Percentiles rank a stretch among this genome's conserved stretches.
These are phyloP conservation scores for Petunia secreta DNA, from an alignment of 257 asterid species.

Conservation along the genomic window DNA sequence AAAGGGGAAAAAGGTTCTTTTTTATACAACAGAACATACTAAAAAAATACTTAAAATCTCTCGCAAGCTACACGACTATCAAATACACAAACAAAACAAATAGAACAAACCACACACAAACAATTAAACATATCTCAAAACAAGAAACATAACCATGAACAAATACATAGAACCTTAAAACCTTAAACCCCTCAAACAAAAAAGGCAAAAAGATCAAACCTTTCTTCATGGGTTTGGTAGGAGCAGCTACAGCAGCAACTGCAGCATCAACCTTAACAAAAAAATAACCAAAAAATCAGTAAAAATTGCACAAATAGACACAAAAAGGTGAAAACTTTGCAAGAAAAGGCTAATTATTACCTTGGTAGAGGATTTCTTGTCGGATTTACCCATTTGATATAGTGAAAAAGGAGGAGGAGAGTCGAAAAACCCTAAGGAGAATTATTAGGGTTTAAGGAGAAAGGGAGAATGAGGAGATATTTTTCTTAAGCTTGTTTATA, in stretches of 20 bases:
- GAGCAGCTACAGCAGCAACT: slow-evolving; percentile 34
- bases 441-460: slow-evolving; percentile 35
- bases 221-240: slow-evolving; percentile 58
- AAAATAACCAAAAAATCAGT: background rate
- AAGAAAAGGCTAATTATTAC: slow-evolving; percentile 16
- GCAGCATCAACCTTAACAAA: slow-evolving; percentile 40
- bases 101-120: no score
- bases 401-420: background rate
- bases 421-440: slow-evolving; percentile 33
- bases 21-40: no score
- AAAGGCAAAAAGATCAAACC: slow-evolving; percentile 32
- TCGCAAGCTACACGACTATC: no score
- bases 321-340: background rate
- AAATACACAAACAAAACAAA: background rate
- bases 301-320: background rate
- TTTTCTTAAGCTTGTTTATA: background rate
- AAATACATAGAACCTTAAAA: background rate
- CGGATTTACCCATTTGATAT: slow-evolving; percentile 39
- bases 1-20: no score
- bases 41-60: no score
- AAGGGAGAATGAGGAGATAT: background rate
- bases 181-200: background rate
- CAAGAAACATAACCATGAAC: background rate
- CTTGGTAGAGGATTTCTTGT: slow-evolving; percentile 42
- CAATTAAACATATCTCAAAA: background rate